A percentile compares a stretch with the other conserved stretches of the same genome.
These are phyloP conservation scores for Coemansia guatemalensis DNA, from an alignment of 192 early-diverging fungal species.

Conservation along the genomic window DNA sequence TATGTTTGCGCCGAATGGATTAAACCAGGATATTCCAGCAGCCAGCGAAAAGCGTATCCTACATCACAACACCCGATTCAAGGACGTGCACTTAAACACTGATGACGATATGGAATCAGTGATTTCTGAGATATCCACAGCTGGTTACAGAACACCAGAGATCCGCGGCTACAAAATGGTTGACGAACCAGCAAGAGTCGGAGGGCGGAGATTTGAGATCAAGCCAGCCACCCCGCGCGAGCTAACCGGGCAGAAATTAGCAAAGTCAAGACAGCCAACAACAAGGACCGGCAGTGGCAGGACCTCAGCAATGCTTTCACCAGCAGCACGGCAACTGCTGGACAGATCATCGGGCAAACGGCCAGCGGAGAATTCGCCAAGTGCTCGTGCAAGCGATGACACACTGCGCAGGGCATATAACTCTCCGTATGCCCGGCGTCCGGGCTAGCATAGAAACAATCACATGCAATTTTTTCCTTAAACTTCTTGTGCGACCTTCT, in stretches of 20 bases:
- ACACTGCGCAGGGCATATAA: conserved; percentile 27
- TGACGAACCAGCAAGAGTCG: background rate
- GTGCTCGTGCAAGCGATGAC: background rate
- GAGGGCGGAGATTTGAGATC: conserved; percentile 20
- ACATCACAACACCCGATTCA: conserved; percentile 31
- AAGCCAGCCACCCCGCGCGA: conserved; percentile 23
- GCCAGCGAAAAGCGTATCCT: conserved; percentile 21
- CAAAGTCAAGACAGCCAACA: background rate
- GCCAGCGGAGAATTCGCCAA: background rate
- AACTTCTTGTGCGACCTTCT: background rate
- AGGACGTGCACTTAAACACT: background rate
- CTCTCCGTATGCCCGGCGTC: conserved; percentile 26
- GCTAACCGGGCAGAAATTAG: conserved; percentile 11
- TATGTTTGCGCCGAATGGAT: conserved; percentile 25
- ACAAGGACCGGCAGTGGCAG: too few relatives aligned
- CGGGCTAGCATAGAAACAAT: background rate
- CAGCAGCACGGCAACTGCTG: conserved; percentile 39
- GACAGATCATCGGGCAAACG: background rate
- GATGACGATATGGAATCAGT: conserved; percentile 17
- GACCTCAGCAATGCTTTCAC: conserved; percentile 21
- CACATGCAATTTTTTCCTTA: conserved; percentile 5
- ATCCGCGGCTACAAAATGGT: conserved; percentile 42
- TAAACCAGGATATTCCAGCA: background rate
- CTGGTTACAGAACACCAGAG: conserved; percentile 22
- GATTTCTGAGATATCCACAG: conserved; percentile 8